Evolutionary conservation across 2,329 filamentous ascomycete genomes (phyloP).

Genomic region (Sarocladiaceae sp.): DNA sequence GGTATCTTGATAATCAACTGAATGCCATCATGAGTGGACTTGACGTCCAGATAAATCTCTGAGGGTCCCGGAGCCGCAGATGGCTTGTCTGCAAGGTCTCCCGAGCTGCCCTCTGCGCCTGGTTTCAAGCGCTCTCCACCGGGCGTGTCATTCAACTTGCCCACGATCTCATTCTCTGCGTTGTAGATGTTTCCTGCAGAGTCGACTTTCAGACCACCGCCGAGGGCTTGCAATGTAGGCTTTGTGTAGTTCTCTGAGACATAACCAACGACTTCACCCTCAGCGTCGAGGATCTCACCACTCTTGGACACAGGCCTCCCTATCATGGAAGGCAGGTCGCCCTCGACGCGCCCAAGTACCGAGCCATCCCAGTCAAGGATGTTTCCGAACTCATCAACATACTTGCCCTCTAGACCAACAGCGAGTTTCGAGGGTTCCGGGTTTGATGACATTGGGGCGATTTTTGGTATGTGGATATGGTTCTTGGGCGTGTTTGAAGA

Average conservation of each 20-base stretch:
- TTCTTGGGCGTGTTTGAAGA: slow-evolving; percentile 1
- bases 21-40: slow-evolving; percentile 51
- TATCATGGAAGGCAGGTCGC: slow-evolving; percentile 50
- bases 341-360: slow-evolving; percentile 45
- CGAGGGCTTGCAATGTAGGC: slow-evolving; percentile 45
- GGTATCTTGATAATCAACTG: slow-evolving; percentile 52
- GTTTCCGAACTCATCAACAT: slow-evolving; percentile 48
- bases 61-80: slow-evolving; percentile 36
- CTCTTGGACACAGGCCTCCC: slow-evolving; percentile 38
- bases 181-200: slow-evolving; percentile 52
- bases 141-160: slow-evolving; percentile 48
- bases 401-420: slow-evolving; percentile 38
- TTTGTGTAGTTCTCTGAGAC: slow-evolving; percentile 54
- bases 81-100: slow-evolving; percentile 20
- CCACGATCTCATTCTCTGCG: slow-evolving; percentile 51
- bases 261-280: slow-evolving; percentile 73
- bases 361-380: slow-evolving; percentile 43
- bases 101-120: not conserved
- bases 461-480: slow-evolving; percentile 23
- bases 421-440: slow-evolving; percentile 25
- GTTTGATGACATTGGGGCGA: slow-evolving; percentile 26
- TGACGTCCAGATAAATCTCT: slow-evolving; percentile 51
- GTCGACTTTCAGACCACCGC: slow-evolving; percentile 49
- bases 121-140: slow-evolving; percentile 2
- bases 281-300: slow-evolving; percentile 60